Base-by-base conservation (phyloP, 495 filamentous ascomycete species). In the Jackrogersella minutella region DNA sequence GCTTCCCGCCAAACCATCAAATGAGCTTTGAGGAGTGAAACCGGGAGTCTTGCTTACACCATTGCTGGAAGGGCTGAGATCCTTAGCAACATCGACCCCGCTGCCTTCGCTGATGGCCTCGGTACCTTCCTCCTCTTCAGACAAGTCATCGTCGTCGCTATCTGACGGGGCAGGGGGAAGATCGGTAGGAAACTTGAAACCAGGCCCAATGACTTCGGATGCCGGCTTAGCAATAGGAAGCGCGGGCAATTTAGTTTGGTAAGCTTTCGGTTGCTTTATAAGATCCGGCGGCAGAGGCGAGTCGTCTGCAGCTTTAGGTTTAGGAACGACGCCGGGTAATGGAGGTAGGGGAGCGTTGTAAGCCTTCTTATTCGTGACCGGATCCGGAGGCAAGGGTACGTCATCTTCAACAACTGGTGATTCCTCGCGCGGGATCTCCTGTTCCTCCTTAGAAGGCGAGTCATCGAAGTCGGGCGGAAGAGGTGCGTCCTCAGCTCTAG, bases 21-120 rank as follows among this genome's bases (percentile, higher is more conserved):
- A 91, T 3, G 90, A 91, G 64, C 86, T 88, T 65, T 89, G 82
- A 0, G 87, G 86, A 1, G 88, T 90, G 39, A 82, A 79, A 8
- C 85, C 85, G 9, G 84, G 82, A 33, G 83, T 91, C 63, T 77
- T 77, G 44, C 74, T 80, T 40, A 73, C 76, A 51, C 78, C 78
- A 16, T 78, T 74, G 10, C 79, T 80, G 51, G 79, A 62, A n/a
- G 78, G 85, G 64, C 84, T 87, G n/a, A 90, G 74, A 41, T 92
- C 89, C 64, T 90, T 86, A 7, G 86, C 83, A 37, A 91, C 85
- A 73, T 87, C 86, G 40, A 88, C 75, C 39, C 86, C 86, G 53
- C 86, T 88, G 8, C 86, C 86, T 68, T 89, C 86, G 53, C 79
- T 80, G 1, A 40, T 74, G 13, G 43, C 78, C 49, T 87, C 84